Conservation (phyloP, 805 yeast genomes). For the Ogataea degrootiae region DNA sequence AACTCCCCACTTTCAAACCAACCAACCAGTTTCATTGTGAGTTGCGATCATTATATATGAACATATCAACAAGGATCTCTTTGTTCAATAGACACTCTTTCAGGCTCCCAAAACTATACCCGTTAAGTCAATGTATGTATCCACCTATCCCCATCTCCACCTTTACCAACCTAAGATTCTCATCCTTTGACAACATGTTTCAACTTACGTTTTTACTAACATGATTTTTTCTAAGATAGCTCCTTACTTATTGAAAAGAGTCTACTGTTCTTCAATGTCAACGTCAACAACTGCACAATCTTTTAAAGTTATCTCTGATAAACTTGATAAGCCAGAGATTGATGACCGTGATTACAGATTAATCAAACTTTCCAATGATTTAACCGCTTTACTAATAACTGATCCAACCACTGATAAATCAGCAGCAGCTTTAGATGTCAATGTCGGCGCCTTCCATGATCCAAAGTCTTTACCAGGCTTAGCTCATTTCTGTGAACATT, state of each 20-base stretch:
- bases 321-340: slow-evolving; percentile 38
- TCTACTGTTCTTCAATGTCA: background rate
- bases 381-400: slow-evolving; percentile 58
- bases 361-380: slow-evolving; percentile 51
- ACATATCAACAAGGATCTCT: no score
- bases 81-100: no score
- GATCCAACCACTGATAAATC: slow-evolving; percentile 70
- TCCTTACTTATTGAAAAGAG: background rate
- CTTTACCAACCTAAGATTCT: no score
- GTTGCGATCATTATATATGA: no score
- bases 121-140: no score
- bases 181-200: no score
- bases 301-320: slow-evolving; percentile 15
- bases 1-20: no score
- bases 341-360: slow-evolving; percentile 78
- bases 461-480: slow-evolving; percentile 60
- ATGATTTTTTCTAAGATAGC: no score
- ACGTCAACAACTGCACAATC: background rate
- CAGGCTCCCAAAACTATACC: background rate
- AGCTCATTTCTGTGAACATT: slow-evolving; percentile 75
- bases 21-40: no score
- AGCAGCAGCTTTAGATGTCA: slow-evolving; percentile 76
- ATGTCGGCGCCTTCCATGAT: slow-evolving; percentile 73
- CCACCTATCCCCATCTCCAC: no score
- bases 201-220: no score